phyloP scores from a whole-genome alignment of 2,329 filamentous ascomycete species.

The Trichoderma sp. region DNA sequence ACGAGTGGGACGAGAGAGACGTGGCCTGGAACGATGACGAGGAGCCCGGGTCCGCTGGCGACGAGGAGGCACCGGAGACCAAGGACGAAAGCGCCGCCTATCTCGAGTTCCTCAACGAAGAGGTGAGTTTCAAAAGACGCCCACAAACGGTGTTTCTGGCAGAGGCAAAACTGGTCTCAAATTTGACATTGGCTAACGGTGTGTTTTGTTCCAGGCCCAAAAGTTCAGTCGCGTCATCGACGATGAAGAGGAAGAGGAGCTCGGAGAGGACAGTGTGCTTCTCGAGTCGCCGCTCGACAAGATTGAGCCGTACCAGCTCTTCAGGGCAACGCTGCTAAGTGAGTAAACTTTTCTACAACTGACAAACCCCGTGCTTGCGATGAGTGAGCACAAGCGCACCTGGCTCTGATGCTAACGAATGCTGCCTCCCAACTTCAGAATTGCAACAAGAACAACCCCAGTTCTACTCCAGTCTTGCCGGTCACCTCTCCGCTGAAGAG shows the following conservation, averaged over 20 bases:
- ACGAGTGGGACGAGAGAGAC: constrained; percentile 82
- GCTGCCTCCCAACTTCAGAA: constrained; percentile 52
- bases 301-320: constrained; percentile 89
- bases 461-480: constrained; percentile 79
- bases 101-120: constrained; percentile 91
- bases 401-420: constrained; percentile 34
- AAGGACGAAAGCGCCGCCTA: constrained; percentile 94
- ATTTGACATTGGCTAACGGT: background rate
- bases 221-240: constrained; percentile 74
- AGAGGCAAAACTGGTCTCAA: too few relatives aligned
- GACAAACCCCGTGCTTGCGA: background rate
- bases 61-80: constrained; percentile 65
- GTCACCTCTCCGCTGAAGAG: constrained; percentile 77
- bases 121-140: constrained; percentile 54
- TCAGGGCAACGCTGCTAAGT: constrained; percentile 82
- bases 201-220: constrained; percentile 63
- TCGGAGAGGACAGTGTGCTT: constrained; percentile 88
- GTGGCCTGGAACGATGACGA: constrained; percentile 77
- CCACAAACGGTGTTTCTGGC: too few relatives aligned
- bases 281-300: constrained; percentile 94
- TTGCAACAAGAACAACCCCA: constrained; percentile 90
- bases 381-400: background rate
- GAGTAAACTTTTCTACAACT: constrained; percentile 46
- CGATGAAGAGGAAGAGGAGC: constrained; percentile 79
- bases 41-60: constrained; percentile 61